Base-by-base conservation (phyloP, 306 rosid genomes). In the Arachis hypogaea region DNA sequence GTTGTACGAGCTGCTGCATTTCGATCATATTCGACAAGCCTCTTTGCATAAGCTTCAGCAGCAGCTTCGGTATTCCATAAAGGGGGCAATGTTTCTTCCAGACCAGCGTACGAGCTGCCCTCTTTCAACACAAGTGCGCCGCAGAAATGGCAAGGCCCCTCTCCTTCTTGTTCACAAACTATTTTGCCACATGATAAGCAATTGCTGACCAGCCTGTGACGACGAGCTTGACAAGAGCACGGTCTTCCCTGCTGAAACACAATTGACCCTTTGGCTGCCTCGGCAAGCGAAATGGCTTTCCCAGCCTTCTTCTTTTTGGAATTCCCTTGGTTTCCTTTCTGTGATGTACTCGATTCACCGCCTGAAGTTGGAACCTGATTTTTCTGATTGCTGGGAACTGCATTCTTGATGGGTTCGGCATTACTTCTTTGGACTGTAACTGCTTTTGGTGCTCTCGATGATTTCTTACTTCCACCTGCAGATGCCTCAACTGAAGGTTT, bases 111-210 rank as follows among this genome's bases (percentile, higher is more conserved):
- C 0, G 88, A 75, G 83, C 93, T 92, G 9, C 95, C 96, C 77
- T 94, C 97, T 81, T 61, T 77, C 74, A 94, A 92, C 80, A 94
- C 96, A 77, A 94, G 97, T 11, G 93, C 86, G 65, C 95, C 96
- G 56, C 99, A 94, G 59, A 89, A 94, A 16, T 74, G 50, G 85
- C 99, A 94, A 72, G 99, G 99, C 9, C 99, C 99, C 80, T 94
- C 99, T 57, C 99, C 99, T 88, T 92, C 99, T 81, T 92, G 96
- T 70, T 94, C 99, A 82, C 99, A 92, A 28, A 94, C 93, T 80
- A 94, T 94, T 78, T 92, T 91, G 47, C 97, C 97, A 70, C 99
- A 94, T 16, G 99, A 94, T 64, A 94, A 85, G 76, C 96, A 92
- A 78, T 94, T 94, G 82, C 96, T 88, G 78, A 89, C 76, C 22